A percentile compares a stretch with the other conserved stretches of the same genome.
Evolutionary conservation across 306 rosid genomes (phyloP).

Genomic region (Trichosanthes truncata): DNA sequence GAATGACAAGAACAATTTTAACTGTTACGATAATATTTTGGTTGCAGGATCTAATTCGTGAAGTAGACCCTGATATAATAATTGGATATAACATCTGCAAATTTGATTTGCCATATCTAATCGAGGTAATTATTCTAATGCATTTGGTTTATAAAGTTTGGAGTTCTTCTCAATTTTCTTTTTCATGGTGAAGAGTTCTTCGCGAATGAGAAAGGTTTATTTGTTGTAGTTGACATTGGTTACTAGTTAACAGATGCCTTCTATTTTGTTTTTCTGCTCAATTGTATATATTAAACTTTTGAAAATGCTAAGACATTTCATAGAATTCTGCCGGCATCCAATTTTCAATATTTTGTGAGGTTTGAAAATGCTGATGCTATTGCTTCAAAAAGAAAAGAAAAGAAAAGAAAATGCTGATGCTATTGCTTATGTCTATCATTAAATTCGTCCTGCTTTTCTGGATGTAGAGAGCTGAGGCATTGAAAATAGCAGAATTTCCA

Average conservation of each 20-base stretch:
- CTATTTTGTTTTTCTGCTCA: background rate
- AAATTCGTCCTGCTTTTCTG: constrained; percentile 10
- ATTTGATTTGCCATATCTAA: constrained; percentile 93
- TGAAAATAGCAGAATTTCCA: constrained; percentile 85
- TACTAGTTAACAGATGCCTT: background rate
- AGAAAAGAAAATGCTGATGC: background rate
- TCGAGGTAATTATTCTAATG: constrained; percentile 44
- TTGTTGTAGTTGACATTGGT: background rate
- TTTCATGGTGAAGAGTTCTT: background rate
- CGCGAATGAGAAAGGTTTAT: background rate
- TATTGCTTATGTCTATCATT: background rate
- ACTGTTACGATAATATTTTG: constrained; percentile 16
- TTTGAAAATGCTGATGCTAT: background rate
- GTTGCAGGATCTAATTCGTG: constrained; percentile 72
- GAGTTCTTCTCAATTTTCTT: background rate
- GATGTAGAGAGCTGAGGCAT: constrained; percentile 66
- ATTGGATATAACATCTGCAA: constrained; percentile 98
- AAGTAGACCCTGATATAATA: constrained; percentile 90
- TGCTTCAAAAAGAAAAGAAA: background rate
- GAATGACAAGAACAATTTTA: background rate
- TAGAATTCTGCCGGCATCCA: background rate
- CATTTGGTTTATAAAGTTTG: background rate
- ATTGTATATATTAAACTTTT: background rate
- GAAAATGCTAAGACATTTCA: background rate
- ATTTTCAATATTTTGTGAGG: background rate